phyloP scores from a whole-genome alignment of 306 rosid species.

The cucumber (Cucumis sativus) region Cucumber_9930_V3 NC_026661.2:2041501-2042000 shows the following conservation, averaged over 20 bases:
- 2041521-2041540: constrained; percentile 24
- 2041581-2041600: constrained; percentile 39
- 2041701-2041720: constrained; percentile 13
- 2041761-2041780: constrained; percentile 2
- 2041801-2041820: constrained; percentile 68
- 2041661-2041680: constrained; percentile 77
- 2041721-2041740: constrained; percentile 3
- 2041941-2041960: constrained; percentile 26
- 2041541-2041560: constrained; percentile 11
- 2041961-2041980: not conserved
- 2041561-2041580: constrained; percentile 24
- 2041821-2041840: constrained; percentile 73
- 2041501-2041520: not conserved
- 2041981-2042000: not conserved
- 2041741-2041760: constrained; percentile 5
- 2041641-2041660: constrained; percentile 71
- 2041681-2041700: constrained; percentile 25
- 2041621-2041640: constrained; percentile 26
- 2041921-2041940: constrained; percentile 84
- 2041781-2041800: constrained; percentile 43
- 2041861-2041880: constrained; percentile 55
- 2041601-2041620: constrained; percentile 36
- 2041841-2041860: constrained; percentile 73
- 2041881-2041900: constrained; percentile 42
- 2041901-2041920: constrained; percentile 79